Base-by-base conservation (phyloP, 768 basidiomycete species). In the Leccinum aurantiacum region DNA sequence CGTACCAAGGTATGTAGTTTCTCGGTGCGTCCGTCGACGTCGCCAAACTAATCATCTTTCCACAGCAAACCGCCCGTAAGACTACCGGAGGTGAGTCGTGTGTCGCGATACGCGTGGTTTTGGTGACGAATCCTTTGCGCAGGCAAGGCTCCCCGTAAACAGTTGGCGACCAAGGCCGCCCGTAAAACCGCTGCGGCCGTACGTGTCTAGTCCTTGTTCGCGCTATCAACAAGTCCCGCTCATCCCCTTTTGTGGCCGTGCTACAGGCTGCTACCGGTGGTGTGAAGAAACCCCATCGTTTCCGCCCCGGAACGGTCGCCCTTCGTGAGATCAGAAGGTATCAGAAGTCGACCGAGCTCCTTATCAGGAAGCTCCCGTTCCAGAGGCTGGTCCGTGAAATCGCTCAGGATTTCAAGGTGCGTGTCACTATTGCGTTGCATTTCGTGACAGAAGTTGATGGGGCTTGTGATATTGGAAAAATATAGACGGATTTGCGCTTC, bases 291-390 rank as follows among this genome's bases (percentile, higher is more conserved):
- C 96, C 95, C 61, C 95, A 98, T 78, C 84, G 95, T 75, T 98
- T 96, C 89, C 86, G 91, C 72, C 91, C 91, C 68, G 91, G 96
- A 82, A 99, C 96, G 66, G 96, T 99, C 82, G 96, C 96, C 66
- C 93, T 99, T 66, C 95, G 96, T 84, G 95, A 98, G 80, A 98
- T 98, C 71, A 83, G 96, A 74, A 85, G 95, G 77, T 97, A 98
- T 84, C 95, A 98, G 79, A 97, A 97, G 84, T 95, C 93, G 63
- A 98, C 96, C 65, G 96, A 98, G 84, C 89, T 99, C 67, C 87
- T 98, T 71, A 98, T 98, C 84, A 86, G 96, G 81, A 98, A 98
- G 88, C 91, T 98, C 64, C 96, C 96, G 67, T 98, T 98, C 94
- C 95, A 98, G 81, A 86, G 95, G 69, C 87, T 98, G 69, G 95